phyloP scores from a whole-genome alignment of 1,284 basidiomycete genomes.

The Rhodotorula mucilaginosa region DNA sequence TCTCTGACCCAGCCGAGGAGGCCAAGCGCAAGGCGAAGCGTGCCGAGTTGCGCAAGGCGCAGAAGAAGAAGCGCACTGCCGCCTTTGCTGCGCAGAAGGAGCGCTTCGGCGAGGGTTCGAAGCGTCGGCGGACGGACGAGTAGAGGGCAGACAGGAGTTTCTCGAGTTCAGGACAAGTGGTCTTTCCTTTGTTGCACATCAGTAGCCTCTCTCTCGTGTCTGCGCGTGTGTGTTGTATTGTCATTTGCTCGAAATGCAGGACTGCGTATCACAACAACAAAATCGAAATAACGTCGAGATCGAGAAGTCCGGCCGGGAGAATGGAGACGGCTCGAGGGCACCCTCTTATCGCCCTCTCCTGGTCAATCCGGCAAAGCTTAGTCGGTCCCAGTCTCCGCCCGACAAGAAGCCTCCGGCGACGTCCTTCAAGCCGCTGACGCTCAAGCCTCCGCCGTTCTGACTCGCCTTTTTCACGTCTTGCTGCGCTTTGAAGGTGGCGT shows the following conservation, averaged over 20 bases:
- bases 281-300: not conserved
- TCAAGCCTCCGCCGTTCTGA: slow-evolving; percentile 11
- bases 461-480: slow-evolving; percentile 33
- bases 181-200: not conserved
- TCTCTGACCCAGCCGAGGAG: slow-evolving; percentile 71
- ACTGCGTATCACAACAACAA: slow-evolving; percentile 2
- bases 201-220: not conserved
- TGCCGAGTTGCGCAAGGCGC: slow-evolving; percentile 59
- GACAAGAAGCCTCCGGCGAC: slow-evolving; percentile 2
- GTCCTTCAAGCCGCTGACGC: slow-evolving; percentile 12
- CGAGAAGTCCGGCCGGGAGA: too few relatives aligned
- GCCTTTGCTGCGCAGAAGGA: slow-evolving; percentile 11
- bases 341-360: slow-evolving; percentile 1
- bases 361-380: slow-evolving; percentile 9
- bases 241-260: not conserved
- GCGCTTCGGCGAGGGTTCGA: slow-evolving; percentile 9
- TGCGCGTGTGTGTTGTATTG: not conserved
- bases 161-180: not conserved
- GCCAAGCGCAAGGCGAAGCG: slow-evolving; percentile 59
- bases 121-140: slow-evolving; percentile 1
- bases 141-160: not conserved
- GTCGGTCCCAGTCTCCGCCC: slow-evolving; percentile 9
- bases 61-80: slow-evolving; percentile 10
- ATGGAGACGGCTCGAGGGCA: too few relatives aligned
- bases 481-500: slow-evolving; percentile 36